A percentile compares a stretch with the other conserved stretches of the same genome.
Conservation (phyloP, 768 basidiomycete genomes). For the Cystofilobasidium macerans region DNA sequence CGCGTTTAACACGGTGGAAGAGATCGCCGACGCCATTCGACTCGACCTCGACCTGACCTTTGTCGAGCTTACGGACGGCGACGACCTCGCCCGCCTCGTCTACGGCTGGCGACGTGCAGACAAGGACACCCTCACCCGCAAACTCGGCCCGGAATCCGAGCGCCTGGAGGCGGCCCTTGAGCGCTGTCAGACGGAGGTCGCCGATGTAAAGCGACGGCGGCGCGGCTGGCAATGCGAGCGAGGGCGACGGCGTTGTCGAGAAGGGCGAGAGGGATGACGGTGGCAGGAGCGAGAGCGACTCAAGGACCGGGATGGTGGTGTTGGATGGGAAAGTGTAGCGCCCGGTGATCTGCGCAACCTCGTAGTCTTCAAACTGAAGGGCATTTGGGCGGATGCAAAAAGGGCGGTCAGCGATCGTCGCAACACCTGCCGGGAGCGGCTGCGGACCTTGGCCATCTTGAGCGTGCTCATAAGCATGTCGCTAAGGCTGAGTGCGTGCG, state of each 20-base stretch:
- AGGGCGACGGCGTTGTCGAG: background rate
- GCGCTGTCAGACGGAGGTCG: constrained; percentile 78
- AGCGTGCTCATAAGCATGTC: constrained; percentile 70
- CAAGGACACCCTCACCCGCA: constrained; percentile 89
- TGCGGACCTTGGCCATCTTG: constrained; percentile 72
- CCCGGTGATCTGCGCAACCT: constrained; percentile 84
- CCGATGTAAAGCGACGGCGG: constrained; percentile 88
- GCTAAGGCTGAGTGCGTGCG: constrained; percentile 84
- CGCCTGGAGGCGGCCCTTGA: constrained; percentile 66
- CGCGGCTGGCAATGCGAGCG: constrained; percentile 30
- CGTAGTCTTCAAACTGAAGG: constrained; percentile 86
- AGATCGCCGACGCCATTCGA: constrained; percentile 68
- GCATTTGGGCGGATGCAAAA: background rate
- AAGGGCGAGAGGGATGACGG: constrained; percentile 31
- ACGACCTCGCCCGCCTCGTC: constrained; percentile 43
- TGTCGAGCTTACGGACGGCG: constrained; percentile 74
- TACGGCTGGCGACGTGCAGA: constrained; percentile 48
- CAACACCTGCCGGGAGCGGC: background rate
- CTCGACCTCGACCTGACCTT: constrained; percentile 78
- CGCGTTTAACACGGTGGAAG: constrained; percentile 77
- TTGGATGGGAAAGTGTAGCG: constrained; percentile 73
- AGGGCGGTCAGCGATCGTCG: background rate
- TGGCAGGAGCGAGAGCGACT: constrained; percentile 42
- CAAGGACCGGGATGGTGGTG: constrained; percentile 79
- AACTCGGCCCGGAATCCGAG: constrained; percentile 81